phyloP scores from a whole-genome alignment of 75 land plant genomes.

The Gnetum montanum region DNA sequence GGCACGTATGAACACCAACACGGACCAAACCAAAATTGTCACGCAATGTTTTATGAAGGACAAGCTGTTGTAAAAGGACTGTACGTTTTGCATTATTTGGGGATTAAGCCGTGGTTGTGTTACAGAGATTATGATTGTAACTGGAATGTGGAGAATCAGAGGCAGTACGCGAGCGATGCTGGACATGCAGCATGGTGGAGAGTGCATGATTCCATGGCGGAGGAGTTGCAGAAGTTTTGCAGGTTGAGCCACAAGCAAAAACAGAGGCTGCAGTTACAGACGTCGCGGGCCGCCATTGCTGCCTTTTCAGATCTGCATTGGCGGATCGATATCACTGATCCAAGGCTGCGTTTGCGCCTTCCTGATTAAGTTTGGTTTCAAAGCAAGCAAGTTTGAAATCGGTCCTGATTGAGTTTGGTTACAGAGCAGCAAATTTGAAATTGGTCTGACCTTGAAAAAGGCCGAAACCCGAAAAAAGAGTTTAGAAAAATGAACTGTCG shows the following conservation, averaged over 20 bases:
- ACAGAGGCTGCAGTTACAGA: slow-evolving; percentile 16
- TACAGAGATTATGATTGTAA: slow-evolving; percentile 34
- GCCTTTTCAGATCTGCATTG: slow-evolving; percentile 18
- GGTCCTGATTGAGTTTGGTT: too few relatives aligned
- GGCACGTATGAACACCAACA: too few relatives aligned
- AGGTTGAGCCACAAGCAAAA: slow-evolving; percentile 7
- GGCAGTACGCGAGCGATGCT: slow-evolving; percentile 18
- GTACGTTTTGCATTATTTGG: slow-evolving; percentile 25
- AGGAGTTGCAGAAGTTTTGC: slow-evolving; percentile 15
- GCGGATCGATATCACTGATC: slow-evolving; percentile 19
- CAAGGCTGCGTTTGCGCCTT: slow-evolving; percentile 10
- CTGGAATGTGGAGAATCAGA: slow-evolving; percentile 28
- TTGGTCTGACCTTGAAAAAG: too few relatives aligned
- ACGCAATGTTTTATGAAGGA: too few relatives aligned
- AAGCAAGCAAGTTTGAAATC: too few relatives aligned
- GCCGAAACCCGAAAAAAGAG: too few relatives aligned
- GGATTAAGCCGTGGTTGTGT: slow-evolving; percentile 36
- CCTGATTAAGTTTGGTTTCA: too few relatives aligned
- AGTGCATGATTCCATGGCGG: slow-evolving; percentile 15
- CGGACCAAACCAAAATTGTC: too few relatives aligned
- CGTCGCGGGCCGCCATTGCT: slow-evolving; percentile 12
- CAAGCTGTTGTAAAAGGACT: too few relatives aligned
- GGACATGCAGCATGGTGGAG: slow-evolving; percentile 32
- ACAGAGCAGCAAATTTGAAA: too few relatives aligned
- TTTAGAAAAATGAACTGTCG: too few relatives aligned